Base-by-base conservation (phyloP, 2,329 filamentous ascomycete genomes). In the Trichoderma gracile region DNA sequence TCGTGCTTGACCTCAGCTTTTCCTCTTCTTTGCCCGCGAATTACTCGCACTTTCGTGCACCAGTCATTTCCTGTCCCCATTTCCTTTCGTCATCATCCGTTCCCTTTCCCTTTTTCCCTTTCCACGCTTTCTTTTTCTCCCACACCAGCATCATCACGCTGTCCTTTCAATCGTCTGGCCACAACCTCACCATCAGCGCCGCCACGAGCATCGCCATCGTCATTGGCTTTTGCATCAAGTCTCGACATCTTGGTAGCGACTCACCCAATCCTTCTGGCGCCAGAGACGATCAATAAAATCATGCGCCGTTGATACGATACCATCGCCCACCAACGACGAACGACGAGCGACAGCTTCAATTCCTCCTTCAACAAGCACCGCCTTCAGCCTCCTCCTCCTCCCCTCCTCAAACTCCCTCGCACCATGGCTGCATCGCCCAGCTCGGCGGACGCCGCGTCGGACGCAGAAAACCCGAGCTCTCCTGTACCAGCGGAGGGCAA, bases 401-500 rank as follows among this genome's bases (percentile, higher is more conserved):
- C 64, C 62, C 30, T 33, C 9, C 30, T 33, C 30, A 10, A 52
- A 10, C 25, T 53, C n/a, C 9, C 23, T 47, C 60, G 49, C 69
- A 69, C 59, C 54, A 79, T 79, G 77, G 75, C 75, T 56, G 75
- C 77, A 33, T 78, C 79, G 45, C 78, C 79, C 45, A 76, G 72
- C 69, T 80, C 77, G 19, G 68, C 74, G 65, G 74, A 73, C 64
- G 77, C 74, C 66, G 77, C 78, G 69, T 82, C 81, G 54, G 82
- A 83, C 62, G 71, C 76, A 40, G 81, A 83, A 64, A 72, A 74
- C 1, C 76, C 77, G 23, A 82, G 80, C 70, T 84, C 82, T 9
- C 82, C 82, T 23, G 74, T 69, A 25, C 75, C 74, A 38, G 69
- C 69, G 60, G 79, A 81, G 67, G 70, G 71, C 69, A 81, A 81